Conservation (phyloP, 2,329 filamentous ascomycete genomes). For the Aspergillus vadensis region DNA sequence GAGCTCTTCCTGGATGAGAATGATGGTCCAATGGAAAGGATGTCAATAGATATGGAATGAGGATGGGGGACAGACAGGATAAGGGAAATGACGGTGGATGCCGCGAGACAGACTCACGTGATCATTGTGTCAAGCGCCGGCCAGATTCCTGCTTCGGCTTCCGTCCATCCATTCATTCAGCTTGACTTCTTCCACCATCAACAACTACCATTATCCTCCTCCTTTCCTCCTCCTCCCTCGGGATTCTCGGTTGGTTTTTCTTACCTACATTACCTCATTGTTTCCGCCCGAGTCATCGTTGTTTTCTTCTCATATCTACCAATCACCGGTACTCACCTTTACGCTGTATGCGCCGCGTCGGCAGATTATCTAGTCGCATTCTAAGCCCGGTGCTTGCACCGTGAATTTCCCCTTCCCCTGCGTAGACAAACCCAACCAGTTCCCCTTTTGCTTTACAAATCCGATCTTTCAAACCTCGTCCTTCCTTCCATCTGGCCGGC, state of each 20-base stretch:
- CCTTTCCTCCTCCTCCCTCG: not conserved
- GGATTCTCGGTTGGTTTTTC: not conserved
- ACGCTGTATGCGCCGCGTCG: constrained; percentile 13
- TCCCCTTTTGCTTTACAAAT: not conserved
- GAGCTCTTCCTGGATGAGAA: no score
- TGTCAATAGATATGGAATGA: no score
- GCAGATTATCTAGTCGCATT: constrained; percentile 12
- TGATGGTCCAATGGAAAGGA: no score
- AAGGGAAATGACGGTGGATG: not conserved
- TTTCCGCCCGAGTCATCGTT: not conserved
- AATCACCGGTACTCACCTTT: constrained; percentile 5
- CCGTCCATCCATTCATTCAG: constrained; percentile 4
- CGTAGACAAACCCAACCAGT: constrained; percentile 14
- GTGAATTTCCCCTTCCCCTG: constrained; percentile 8
- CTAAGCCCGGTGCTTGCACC: constrained; percentile 10
- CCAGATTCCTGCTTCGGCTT: not conserved
- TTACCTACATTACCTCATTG: not conserved
- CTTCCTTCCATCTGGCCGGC: not conserved
- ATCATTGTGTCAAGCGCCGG: not conserved
- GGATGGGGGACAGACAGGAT: not conserved
- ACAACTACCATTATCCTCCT: not conserved
- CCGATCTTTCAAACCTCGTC: constrained; percentile 2
- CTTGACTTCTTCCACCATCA: not conserved
- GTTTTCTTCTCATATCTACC: not conserved
- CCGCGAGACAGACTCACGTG: not conserved